Conservation (phyloP, 306 rosid genomes). For the Lablab purpureus region DNA sequence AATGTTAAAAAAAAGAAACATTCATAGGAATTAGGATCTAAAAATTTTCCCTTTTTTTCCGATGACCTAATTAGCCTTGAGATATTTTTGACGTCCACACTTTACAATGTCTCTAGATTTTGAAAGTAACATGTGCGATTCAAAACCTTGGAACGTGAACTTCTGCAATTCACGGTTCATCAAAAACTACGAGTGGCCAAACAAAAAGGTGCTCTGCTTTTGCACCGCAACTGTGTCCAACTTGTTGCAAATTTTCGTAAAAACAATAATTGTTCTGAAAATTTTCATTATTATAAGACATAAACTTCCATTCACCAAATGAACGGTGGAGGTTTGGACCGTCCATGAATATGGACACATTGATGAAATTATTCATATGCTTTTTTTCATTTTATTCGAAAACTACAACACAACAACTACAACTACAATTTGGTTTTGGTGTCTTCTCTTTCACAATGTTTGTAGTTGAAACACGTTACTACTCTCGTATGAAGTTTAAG, state of each 20-base stretch:
- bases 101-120: not conserved
- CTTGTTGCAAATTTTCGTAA: not conserved
- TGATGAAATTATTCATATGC: not conserved
- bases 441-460: not conserved
- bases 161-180: not conserved
- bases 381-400: not conserved
- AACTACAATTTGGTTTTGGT: conserved; percentile 7
- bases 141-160: conserved; percentile 47
- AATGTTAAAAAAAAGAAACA: too few species aligned
- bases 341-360: not conserved
- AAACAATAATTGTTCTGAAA: not conserved
- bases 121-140: conserved; percentile 45
- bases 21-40: too few species aligned
- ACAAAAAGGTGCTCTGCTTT: not conserved
- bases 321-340: not conserved
- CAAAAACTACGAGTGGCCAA: conserved; percentile 18
- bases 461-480: not conserved
- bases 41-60: not conserved
- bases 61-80: not conserved
- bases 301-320: not conserved
- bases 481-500: not conserved
- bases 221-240: not conserved
- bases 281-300: not conserved
- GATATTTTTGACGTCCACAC: conserved; percentile 25
- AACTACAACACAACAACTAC: not conserved